Conservation (phyloP, 2,329 filamentous ascomycete species). For the Leptodontidium sp. region DNA sequence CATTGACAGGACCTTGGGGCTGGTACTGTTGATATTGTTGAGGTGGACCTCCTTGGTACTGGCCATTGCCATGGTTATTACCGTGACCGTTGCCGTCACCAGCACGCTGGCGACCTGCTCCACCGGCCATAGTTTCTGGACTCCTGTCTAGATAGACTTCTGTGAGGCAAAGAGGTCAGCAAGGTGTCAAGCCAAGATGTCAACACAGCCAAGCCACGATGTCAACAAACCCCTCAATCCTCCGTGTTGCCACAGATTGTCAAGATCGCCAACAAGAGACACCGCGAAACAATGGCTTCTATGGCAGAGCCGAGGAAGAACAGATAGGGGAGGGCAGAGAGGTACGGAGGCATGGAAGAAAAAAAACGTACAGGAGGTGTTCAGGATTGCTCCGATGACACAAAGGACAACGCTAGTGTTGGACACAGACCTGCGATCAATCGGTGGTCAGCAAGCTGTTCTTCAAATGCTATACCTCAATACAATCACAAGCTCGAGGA, state of each 20-base stretch:
- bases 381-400: conserved; percentile 11
- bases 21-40: conserved; percentile 14
- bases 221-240: background rate
- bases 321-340: background rate
- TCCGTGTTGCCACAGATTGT: background rate
- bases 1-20: background rate
- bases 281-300: background rate
- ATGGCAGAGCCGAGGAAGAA: background rate
- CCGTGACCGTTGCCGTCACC: conserved; percentile 8
- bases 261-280: background rate
- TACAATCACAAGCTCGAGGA: background rate
- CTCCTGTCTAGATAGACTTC: conserved; percentile 9
- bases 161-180: conserved; percentile 3
- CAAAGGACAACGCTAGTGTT: conserved; percentile 11
- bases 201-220: background rate
- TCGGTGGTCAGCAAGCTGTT: conserved; percentile 11
- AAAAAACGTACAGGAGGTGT: background rate
- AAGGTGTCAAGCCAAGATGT: background rate
- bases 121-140: conserved; percentile 30
- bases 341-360: background rate
- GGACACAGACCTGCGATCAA: conserved; percentile 15
- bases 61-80: background rate
- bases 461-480: background rate
- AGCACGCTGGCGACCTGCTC: conserved; percentile 27
- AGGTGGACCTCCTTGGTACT: conserved; percentile 16